Percentiles rank a stretch among this genome's conserved stretches.
Conservation (phyloP, 139 green algal species). For the Chlamydomonas schloesseri region DNA sequence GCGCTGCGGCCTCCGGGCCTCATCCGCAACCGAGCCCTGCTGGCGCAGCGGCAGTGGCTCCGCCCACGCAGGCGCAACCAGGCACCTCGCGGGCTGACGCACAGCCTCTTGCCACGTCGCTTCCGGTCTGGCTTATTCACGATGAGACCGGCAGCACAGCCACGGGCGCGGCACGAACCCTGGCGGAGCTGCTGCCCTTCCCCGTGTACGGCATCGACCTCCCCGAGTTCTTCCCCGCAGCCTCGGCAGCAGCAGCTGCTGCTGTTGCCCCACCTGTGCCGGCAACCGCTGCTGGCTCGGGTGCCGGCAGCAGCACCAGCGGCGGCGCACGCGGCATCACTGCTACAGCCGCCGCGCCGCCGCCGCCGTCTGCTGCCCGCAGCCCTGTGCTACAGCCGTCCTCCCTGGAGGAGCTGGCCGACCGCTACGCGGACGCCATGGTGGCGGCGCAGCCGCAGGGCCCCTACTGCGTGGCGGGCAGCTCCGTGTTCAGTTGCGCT, state of each 20-base stretch:
- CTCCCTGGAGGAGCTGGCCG: slow-evolving; percentile 56
- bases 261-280: no score
- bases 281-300: no score
- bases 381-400: slow-evolving; percentile 9
- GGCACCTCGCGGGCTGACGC: no score
- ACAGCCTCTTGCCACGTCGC: no score
- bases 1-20: no score
- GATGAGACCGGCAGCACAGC: slow-evolving; percentile 64
- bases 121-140: slow-evolving; percentile 78
- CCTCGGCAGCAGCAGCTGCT: not conserved
- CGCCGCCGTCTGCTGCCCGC: slow-evolving; percentile 33
- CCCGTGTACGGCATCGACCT: slow-evolving; percentile 61
- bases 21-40: not conserved
- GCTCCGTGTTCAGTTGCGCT: slow-evolving; percentile 59
- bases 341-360: not conserved
- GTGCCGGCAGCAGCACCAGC: not conserved
- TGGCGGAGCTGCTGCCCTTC: slow-evolving; percentile 47
- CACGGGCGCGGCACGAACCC: not conserved
- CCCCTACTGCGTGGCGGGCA: slow-evolving; percentile 72
- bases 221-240: not conserved
- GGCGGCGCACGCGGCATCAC: not conserved
- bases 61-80: no score
- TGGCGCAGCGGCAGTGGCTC: no score
- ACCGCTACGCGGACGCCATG: slow-evolving; percentile 48
- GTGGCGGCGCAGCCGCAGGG: slow-evolving; percentile 65